These are phyloP conservation scores for Ceratocystis destructans DNA, from an alignment of 2,329 filamentous ascomycete genomes.

Conservation along the genomic window DNA sequence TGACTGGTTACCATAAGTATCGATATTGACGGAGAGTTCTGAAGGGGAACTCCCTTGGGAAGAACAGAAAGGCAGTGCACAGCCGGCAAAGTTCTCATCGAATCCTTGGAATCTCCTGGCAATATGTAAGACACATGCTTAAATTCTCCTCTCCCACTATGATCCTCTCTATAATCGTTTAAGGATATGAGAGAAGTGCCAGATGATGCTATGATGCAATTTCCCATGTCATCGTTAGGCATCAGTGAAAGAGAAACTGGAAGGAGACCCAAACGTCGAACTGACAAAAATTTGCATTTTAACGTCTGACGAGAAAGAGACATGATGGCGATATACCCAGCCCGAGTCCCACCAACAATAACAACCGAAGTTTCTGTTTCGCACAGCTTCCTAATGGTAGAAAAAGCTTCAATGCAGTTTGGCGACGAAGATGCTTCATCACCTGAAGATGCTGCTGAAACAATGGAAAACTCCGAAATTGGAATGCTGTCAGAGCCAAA, in stretches of 20 bases:
- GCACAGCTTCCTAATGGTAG: constrained; percentile 31
- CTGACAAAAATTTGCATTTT: constrained; percentile 11
- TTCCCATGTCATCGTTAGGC: neutral
- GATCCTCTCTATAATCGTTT: constrained; percentile 26
- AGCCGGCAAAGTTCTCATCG: neutral
- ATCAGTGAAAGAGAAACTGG: constrained; percentile 22
- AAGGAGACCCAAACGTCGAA: constrained; percentile 25
- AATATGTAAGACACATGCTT: constrained; percentile 35
- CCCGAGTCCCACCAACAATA: constrained; percentile 37
- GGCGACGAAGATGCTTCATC: constrained; percentile 1
- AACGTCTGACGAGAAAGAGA: constrained; percentile 3
- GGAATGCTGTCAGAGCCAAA: neutral
- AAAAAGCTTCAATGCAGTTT: constrained; percentile 31
- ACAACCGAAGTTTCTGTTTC: constrained; percentile 24
- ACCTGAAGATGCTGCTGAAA: neutral
- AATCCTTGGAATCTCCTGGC: constrained; percentile 37
- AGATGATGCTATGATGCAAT: constrained; percentile 34
- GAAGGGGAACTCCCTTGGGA: neutral
- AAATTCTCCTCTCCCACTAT: constrained; percentile 24
- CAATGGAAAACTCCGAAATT: constrained; percentile 12
- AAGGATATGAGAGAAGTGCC: constrained; percentile 35
- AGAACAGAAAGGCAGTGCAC: constrained; percentile 11
- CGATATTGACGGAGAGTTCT: constrained; percentile 3
- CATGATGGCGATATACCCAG: constrained; percentile 37
- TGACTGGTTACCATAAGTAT: constrained; percentile 35